Conservation (phyloP, 2,329 filamentous ascomycete genomes). For the Fusarium setosum region DNA sequence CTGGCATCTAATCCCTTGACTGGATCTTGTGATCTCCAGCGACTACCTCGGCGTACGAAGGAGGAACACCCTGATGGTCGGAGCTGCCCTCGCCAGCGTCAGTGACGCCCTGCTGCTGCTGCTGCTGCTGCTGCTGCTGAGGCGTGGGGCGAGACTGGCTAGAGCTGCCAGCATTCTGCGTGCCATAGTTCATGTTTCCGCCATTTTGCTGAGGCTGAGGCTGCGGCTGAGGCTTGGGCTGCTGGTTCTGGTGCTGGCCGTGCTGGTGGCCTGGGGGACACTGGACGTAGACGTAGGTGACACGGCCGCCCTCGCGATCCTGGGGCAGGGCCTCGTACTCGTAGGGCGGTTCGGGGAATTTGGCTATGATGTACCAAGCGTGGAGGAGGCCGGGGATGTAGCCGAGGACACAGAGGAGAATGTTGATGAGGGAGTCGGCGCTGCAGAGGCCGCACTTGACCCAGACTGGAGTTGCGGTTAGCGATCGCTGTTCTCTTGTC, state of each 20-base stretch:
- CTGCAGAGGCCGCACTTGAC: slow-evolving; percentile 95
- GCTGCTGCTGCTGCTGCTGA: too few relatives aligned
- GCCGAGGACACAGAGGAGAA: slow-evolving; percentile 85
- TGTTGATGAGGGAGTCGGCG: slow-evolving; percentile 93
- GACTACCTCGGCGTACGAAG: slow-evolving; percentile 90
- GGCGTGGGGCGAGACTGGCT: slow-evolving; percentile 38
- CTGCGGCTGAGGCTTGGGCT: slow-evolving; percentile 44
- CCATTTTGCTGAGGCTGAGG: slow-evolving; percentile 47
- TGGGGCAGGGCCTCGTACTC: slow-evolving; percentile 76
- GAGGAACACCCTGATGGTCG: slow-evolving; percentile 68
- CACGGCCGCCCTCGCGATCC: slow-evolving; percentile 65
- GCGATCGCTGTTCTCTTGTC: slow-evolving; percentile 1
- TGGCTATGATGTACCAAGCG: slow-evolving; percentile 97
- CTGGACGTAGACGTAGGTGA: slow-evolving; percentile 84
- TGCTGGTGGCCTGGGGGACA: slow-evolving; percentile 52
- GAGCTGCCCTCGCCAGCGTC: slow-evolving; percentile 55
- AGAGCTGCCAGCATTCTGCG: slow-evolving; percentile 44
- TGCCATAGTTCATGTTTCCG: slow-evolving; percentile 59
- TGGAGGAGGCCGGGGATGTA: slow-evolving; percentile 90
- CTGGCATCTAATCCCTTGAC: slow-evolving; percentile 47
- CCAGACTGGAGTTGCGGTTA: slow-evolving; percentile 74
- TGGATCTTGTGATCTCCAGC: slow-evolving; percentile 94
- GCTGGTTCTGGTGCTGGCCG: slow-evolving; percentile 29
- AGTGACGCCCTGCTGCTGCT: slow-evolving; percentile 47
- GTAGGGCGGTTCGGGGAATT: slow-evolving; percentile 80